Percentiles rank a stretch among this genome's conserved stretches.
These are phyloP conservation scores for Ogataea saltuana DNA, from an alignment of 805 yeast species.

Conservation along the genomic window DNA sequence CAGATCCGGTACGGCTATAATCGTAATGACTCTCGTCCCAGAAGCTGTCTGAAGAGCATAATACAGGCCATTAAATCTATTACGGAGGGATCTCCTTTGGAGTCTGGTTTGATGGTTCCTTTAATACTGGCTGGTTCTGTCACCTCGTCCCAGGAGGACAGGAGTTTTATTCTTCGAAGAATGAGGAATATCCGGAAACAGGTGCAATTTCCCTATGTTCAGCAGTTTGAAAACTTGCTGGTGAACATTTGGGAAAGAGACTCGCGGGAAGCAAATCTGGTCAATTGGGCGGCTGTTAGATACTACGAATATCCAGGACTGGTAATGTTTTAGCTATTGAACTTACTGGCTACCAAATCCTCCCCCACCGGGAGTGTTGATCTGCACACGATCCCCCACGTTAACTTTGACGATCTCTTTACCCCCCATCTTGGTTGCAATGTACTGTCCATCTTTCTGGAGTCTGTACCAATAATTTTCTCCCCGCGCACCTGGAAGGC, in stretches of 20 bases:
- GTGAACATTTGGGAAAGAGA: slow-evolving; percentile 31
- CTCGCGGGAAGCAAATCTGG: slow-evolving; percentile 24
- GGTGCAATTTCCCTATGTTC: slow-evolving; percentile 31
- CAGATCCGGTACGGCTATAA: slow-evolving; percentile 34
- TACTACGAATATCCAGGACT: slow-evolving; percentile 34
- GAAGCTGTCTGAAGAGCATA: slow-evolving; percentile 29
- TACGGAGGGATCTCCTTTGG: slow-evolving; percentile 28
- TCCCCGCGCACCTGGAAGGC: slow-evolving; percentile 44
- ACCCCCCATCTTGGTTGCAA: slow-evolving; percentile 32
- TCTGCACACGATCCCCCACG: slow-evolving; percentile 34
- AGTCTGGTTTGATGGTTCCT: slow-evolving; percentile 33
- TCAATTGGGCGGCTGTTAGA: slow-evolving; percentile 36
- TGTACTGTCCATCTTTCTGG: slow-evolving; percentile 19
- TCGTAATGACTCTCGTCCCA: slow-evolving; percentile 28
- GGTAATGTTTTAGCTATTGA: slow-evolving; percentile 30
- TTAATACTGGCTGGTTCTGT: slow-evolving; percentile 35
- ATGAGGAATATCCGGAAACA: slow-evolving; percentile 23
- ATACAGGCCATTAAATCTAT: slow-evolving; percentile 26
- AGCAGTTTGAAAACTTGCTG: slow-evolving; percentile 31
- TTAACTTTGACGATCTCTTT: slow-evolving; percentile 30
- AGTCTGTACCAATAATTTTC: slow-evolving; percentile 30
- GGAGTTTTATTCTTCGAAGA: slow-evolving; percentile 25
- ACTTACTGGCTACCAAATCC: slow-evolving; percentile 31
- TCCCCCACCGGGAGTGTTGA: slow-evolving; percentile 41
- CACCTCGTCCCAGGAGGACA: slow-evolving; percentile 23